Base-by-base conservation (phyloP, 202 grass and related monocot genomes). In the Alloteropsis angusta region DNA sequence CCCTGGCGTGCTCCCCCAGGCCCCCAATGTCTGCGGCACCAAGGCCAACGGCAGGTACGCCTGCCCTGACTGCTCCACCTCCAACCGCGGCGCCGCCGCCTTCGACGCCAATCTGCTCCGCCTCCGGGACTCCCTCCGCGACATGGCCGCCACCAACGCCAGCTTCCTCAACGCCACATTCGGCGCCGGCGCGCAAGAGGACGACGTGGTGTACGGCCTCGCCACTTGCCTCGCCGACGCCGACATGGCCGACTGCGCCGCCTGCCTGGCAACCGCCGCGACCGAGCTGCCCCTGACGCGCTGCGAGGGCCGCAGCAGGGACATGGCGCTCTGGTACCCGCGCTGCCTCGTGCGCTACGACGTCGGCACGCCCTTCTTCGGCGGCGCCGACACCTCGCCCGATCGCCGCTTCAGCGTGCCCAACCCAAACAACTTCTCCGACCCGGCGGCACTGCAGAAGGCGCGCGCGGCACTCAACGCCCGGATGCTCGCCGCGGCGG, bases 21-120 rank as follows among this genome's bases (percentile, higher is more conserved):
- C 18, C 16, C n/a, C 73, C 64, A 69, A 77, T 30, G 21, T 60
- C 15, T 83, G 72, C 53, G 52, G 15, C 0, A 83, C 72, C 32
- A 77, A 77, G 53, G 82, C 21, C 73, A 77, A 61, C 68, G 63
- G 81, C 30, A 50, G 63, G 63, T 77, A 76, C 42, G 13, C 10
- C 52, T 83, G 72, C 53, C 30, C 81, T 2, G 72, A 76, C 21
- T 83, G 81, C 72, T 83, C 87, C 38, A 28, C 74, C 36, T 55
- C 42, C 12, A 57, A 28, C 15, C 35, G 3, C 35, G 35, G 56
- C 4, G 84, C 79, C n/a, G 55, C 43, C 35, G 28, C n/a, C 60
- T 80, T 83, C 15, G 60, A 90, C 60, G 71, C 79, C 58, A 90
- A 86, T 45, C 61, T 90, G 54, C 81, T 83, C 68, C 58, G 68